phyloP scores from a whole-genome alignment of 2,329 filamentous ascomycete genomes.

The Claviceps sp. region DNA sequence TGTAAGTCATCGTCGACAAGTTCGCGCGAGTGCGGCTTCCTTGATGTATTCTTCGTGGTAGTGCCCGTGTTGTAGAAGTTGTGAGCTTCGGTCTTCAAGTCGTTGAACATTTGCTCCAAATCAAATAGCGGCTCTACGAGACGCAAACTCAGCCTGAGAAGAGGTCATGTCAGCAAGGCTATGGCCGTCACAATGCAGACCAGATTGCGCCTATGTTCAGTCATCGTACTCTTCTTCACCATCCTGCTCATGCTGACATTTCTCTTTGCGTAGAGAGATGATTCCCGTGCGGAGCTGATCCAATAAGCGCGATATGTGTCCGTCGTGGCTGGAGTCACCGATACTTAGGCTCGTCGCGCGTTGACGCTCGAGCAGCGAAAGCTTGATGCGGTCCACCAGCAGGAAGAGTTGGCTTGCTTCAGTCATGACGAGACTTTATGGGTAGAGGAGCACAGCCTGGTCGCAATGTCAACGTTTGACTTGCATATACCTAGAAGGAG shows the following conservation, averaged over 20 bases:
- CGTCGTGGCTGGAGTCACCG: constrained; percentile 68
- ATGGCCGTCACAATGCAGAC: not conserved
- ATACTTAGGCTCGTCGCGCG: constrained; percentile 71
- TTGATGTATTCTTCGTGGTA: constrained; percentile 35
- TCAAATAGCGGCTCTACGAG: constrained; percentile 52
- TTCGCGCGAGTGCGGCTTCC: constrained; percentile 49
- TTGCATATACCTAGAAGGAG: too few species aligned
- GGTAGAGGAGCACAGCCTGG: not conserved
- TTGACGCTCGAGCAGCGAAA: constrained; percentile 84
- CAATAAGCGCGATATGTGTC: constrained; percentile 76
- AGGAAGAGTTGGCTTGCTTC: constrained; percentile 72
- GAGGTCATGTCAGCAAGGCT: not conserved
- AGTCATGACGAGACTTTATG: constrained; percentile 16
- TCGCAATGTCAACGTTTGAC: too few species aligned
- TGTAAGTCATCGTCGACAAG: constrained; percentile 51
- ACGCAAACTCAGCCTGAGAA: constrained; percentile 29
- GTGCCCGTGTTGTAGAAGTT: constrained; percentile 42
- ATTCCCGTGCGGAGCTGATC: constrained; percentile 77
- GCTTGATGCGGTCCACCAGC: constrained; percentile 90
- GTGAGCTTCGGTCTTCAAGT: constrained; percentile 70
- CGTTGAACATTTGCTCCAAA: constrained; percentile 61
- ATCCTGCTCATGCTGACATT: constrained; percentile 47
- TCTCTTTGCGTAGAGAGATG: constrained; percentile 51
- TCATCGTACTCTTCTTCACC: constrained; percentile 46
- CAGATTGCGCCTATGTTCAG: not conserved